A percentile compares a stretch with the other conserved stretches of the same genome.
phyloP scores from a whole-genome alignment of 73 alveolate genomes.

The Paramecium sonneborni region DNA sequence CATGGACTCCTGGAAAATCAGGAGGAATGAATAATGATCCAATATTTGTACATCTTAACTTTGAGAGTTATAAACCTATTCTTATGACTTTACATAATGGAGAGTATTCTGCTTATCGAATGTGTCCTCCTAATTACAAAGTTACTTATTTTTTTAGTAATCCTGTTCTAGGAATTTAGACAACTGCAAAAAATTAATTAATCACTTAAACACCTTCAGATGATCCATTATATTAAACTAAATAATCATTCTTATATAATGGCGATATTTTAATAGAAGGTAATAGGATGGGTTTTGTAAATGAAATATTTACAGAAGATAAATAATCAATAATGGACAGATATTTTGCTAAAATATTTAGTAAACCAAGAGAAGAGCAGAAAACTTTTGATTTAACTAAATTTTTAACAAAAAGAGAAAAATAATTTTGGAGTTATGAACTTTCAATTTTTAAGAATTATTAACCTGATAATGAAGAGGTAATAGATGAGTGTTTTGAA shows the following conservation, averaged over 20 bases:
- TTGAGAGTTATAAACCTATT: constrained; percentile 59
- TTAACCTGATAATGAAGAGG: constrained; percentile 71
- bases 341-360: constrained; percentile 18
- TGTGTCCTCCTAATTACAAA: constrained; percentile 64
- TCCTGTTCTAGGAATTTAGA: constrained; percentile 52
- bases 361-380: constrained; percentile 64
- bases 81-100: constrained; percentile 40
- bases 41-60: constrained; percentile 52
- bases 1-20: constrained; percentile 54
- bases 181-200: constrained; percentile 27
- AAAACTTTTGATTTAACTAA: constrained; percentile 36
- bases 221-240: not conserved
- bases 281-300: constrained; percentile 23
- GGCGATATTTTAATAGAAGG: constrained; percentile 52
- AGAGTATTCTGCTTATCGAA: constrained; percentile 41
- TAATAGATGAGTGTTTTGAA: constrained; percentile 84
- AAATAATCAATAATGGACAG: constrained; percentile 8
- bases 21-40: constrained; percentile 62
- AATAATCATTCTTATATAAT: constrained; percentile 38
- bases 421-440: constrained; percentile 53
- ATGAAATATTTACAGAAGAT: constrained; percentile 48
- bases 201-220: constrained; percentile 32
- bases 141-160: constrained; percentile 46
- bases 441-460: constrained; percentile 79
- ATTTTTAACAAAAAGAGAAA: not conserved